These are phyloP conservation scores for Arctium minus DNA, from an alignment of 129 eudicot species.

Conservation along the genomic window DNA sequence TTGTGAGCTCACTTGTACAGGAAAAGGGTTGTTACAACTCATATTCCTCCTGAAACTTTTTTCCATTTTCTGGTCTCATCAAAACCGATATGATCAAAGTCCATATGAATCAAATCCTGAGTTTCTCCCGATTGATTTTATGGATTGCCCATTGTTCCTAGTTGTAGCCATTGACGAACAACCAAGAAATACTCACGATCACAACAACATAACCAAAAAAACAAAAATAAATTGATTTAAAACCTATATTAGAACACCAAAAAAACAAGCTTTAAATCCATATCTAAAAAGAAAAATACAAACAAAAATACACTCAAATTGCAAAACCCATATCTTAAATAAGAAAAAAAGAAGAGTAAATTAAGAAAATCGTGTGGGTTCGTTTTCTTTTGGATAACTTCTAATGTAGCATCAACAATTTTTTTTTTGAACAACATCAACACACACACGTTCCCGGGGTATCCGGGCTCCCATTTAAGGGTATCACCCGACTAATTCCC, in stretches of 20 bases:
- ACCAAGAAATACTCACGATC: neutral
- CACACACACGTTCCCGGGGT: no score
- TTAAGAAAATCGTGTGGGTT: no score
- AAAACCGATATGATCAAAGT: neutral
- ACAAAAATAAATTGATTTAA: neutral
- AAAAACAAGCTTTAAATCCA: neutral
- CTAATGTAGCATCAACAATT: neutral
- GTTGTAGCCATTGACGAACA: no score
- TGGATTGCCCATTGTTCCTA: neutral
- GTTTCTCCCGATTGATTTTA: neutral
- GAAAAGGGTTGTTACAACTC: neutral
- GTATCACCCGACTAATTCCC: no score
- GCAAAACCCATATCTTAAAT: neutral
- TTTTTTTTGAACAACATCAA: no score
- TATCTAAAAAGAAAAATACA: neutral
- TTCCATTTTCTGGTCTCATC: neutral
- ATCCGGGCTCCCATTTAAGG: no score
- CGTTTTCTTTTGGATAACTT: neutral
- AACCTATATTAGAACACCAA: neutral
- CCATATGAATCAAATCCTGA: neutral
- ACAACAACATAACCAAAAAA: neutral
- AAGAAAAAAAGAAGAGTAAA: no score
- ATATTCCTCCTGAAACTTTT: neutral
- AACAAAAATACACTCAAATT: neutral
- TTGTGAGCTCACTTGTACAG: neutral